Evolutionary conservation across 2,329 filamentous ascomycete species (phyloP), one percentile per base, ranked within the genome.

Genomic region (Arthrinium phaeospermum): DNA sequence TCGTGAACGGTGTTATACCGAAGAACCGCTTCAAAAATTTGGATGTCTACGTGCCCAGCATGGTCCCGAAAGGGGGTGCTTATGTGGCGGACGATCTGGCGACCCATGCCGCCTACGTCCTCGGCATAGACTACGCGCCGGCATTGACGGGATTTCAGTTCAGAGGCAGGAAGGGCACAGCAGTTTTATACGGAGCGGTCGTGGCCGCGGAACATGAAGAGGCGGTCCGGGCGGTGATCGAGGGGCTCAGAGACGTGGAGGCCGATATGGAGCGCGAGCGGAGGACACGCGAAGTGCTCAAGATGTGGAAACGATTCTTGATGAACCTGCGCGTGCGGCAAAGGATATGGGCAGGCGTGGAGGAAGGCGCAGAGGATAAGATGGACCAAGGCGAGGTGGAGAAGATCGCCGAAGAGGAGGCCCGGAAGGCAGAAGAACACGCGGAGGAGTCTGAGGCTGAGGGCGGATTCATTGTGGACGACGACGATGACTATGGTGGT

Each of bases 21-120:
- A 96, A 94, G 83, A 99, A 99, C 79, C 91, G 92, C 24, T 99
- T 94, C 81, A 95, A 95, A 14, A 99, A 99, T 79, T 92, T 98
- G 73, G 96, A 98, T 78, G 89, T 97, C 51, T 98, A 96, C 80
- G 95, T 98, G 14, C 92, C 94, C 0, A 94, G 91, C 74, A 98
- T 99, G 96, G 87, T 98, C 0, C 96, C 96, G 0, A 83, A 84
- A 53, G 96, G 96, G 0, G 95, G 94, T 1, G 88, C 91, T 1
- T 94, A 98, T 80, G 85, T 98, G 34, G 77, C 82, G 7, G 83
- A 87, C 72, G 83, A 88, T 67, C 78, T 92, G 69, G 92, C 93
- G 0, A 85, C 89, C 1, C 89, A 89, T 69, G 96, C 96, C 1
- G 94, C 95, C 0, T 90, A 89, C 72, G 83, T 95, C 1, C 82